phyloP scores from a whole-genome alignment of 495 filamentous ascomycete species.

The Aspergillus sparsus region DNA sequence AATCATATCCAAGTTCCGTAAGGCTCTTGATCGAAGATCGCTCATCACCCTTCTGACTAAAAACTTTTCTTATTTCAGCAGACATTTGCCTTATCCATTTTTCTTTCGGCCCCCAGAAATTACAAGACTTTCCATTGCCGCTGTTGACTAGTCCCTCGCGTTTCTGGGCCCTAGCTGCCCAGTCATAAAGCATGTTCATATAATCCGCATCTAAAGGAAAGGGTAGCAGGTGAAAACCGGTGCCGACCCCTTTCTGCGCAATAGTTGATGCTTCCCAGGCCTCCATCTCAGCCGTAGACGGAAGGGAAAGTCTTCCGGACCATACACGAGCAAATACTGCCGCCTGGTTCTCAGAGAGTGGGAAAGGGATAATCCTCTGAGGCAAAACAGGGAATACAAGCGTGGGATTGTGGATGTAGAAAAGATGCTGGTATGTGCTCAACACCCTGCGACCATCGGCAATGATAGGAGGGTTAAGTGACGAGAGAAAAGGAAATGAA shows the following conservation, averaged over 20 bases:
- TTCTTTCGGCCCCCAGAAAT: constrained; percentile 65
- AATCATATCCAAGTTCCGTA: constrained; percentile 63
- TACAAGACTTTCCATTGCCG: constrained; percentile 62
- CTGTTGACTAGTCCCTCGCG: constrained; percentile 45
- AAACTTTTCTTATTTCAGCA: constrained; percentile 57
- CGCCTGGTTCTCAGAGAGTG: constrained; percentile 74
- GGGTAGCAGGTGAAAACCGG: constrained; percentile 62
- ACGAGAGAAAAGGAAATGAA: constrained; percentile 58
- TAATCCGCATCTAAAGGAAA: constrained; percentile 79
- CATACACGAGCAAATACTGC: constrained; percentile 75
- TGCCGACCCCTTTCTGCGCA: constrained; percentile 49
- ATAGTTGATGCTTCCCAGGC: constrained; percentile 57
- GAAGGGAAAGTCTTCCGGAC: constrained; percentile 65
- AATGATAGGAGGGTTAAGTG: constrained; percentile 59
- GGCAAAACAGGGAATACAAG: constrained; percentile 75
- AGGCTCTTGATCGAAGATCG: constrained; percentile 47
- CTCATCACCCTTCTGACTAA: constrained; percentile 48
- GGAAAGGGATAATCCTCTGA: constrained; percentile 82
- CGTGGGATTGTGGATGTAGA: constrained; percentile 74
- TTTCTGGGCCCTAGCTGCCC: constrained; percentile 51
- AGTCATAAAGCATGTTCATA: constrained; percentile 68
- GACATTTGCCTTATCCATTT: constrained; percentile 62
- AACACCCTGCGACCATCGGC: constrained; percentile 67
- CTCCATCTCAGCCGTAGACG: constrained; percentile 61
- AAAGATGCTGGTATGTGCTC: constrained; percentile 74